phyloP scores from a whole-genome alignment of 169 alveolate species.

The Toxoplasma gondii region DNA sequence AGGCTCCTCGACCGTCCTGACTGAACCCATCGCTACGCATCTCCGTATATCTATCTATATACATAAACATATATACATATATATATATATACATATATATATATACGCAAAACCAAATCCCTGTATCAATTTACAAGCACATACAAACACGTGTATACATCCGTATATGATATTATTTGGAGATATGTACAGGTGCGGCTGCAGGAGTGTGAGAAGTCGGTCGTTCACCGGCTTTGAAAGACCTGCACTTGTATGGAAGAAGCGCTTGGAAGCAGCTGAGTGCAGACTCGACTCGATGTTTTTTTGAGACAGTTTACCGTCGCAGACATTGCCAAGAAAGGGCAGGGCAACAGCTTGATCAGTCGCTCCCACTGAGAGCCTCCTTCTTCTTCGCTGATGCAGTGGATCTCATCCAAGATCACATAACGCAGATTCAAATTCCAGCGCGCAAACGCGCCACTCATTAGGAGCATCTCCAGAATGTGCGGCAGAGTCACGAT shows the following conservation, averaged over 20 bases:
- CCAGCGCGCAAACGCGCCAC: constrained; percentile 80
- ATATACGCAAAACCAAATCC: too few relatives aligned
- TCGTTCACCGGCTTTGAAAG: too few relatives aligned
- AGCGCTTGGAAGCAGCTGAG: too few relatives aligned
- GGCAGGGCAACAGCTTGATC: constrained; percentile 89
- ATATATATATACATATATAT: too few relatives aligned
- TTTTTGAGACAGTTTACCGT: constrained; percentile 87
- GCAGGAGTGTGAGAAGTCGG: not conserved
- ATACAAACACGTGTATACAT: not conserved
- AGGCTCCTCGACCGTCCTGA: too few relatives aligned
- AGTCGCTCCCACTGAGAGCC: constrained; percentile 76
- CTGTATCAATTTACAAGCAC: not conserved
- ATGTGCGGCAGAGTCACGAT: constrained; percentile 88
- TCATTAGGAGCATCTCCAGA: constrained; percentile 85
- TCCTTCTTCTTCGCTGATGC: constrained; percentile 82
- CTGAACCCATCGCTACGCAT: too few relatives aligned
- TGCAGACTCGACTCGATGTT: constrained; percentile 78
- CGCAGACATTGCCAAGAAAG: constrained; percentile 92
- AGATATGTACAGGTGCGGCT: not conserved
- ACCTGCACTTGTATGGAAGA: too few relatives aligned
- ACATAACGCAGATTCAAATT: constrained; percentile 83
- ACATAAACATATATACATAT: too few relatives aligned
- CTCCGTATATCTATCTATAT: too few relatives aligned
- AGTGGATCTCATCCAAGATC: constrained; percentile 91
- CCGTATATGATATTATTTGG: not conserved